Conservation (phyloP, 2,329 filamentous ascomycete species). For the Diaporthe australafricana region DNA sequence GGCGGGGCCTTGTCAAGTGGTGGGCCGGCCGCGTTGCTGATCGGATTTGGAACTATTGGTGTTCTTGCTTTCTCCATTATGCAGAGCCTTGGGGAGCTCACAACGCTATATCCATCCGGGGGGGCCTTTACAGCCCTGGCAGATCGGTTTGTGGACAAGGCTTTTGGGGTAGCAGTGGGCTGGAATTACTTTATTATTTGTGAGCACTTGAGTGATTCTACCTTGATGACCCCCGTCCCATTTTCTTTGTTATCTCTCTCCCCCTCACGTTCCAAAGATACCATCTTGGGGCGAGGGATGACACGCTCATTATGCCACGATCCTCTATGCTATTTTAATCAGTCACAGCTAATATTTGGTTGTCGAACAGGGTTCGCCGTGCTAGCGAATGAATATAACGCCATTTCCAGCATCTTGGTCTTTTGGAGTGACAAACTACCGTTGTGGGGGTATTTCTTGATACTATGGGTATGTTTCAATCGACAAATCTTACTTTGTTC, state of each 20-base stretch:
- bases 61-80: conserved; percentile 76
- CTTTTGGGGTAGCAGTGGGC: conserved; percentile 75
- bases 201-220: background rate
- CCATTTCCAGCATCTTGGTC: conserved; percentile 72
- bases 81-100: conserved; percentile 81
- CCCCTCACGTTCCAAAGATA: too few relatives aligned
- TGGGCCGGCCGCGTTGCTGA: conserved; percentile 77
- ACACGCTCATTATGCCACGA: background rate
- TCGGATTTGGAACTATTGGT: conserved; percentile 79
- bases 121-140: conserved; percentile 79
- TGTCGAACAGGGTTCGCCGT: conserved; percentile 57
- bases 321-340: too few relatives aligned
- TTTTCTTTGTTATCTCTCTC: too few relatives aligned
- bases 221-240: too few relatives aligned
- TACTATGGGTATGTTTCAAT: conserved; percentile 72
- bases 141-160: conserved; percentile 77
- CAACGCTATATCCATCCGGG: conserved; percentile 77
- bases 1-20: conserved; percentile 76
- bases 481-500: background rate
- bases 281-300: background rate
- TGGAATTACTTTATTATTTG: conserved; percentile 81
- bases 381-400: conserved; percentile 78
- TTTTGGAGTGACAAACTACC: conserved; percentile 74
- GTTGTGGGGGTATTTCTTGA: conserved; percentile 75
- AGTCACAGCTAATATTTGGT: background rate